A percentile compares a stretch with the other conserved stretches of the same genome.
These are phyloP conservation scores for Canariomyces notabilis DNA, from an alignment of 2,329 filamentous ascomycete species.

Conservation along the genomic window DNA sequence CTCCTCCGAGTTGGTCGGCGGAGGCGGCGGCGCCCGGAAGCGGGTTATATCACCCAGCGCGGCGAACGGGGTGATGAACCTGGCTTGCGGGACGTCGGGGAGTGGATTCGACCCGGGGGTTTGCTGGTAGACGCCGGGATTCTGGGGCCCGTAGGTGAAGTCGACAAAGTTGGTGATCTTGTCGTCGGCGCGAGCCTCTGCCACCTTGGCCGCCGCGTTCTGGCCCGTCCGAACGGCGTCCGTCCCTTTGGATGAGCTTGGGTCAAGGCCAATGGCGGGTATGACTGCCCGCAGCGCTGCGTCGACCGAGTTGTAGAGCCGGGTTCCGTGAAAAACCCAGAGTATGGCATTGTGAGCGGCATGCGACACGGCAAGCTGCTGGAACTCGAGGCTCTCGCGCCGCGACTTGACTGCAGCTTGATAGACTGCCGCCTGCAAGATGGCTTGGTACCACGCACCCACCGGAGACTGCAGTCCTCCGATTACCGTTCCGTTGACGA, in stretches of 20 bases:
- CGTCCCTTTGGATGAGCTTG: constrained; percentile 15
- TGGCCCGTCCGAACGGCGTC: constrained; percentile 15
- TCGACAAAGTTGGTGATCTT: constrained; percentile 21
- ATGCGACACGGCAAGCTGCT: constrained; percentile 23
- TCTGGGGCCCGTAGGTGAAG: constrained; percentile 17
- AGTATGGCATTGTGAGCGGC: constrained; percentile 21
- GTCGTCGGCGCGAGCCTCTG: constrained; percentile 19
- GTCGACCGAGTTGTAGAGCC: constrained; percentile 18
- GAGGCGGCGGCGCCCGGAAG: constrained; percentile 19
- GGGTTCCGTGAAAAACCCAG: constrained; percentile 23
- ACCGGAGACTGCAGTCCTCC: constrained; percentile 21
- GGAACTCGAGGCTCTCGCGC: constrained; percentile 19
- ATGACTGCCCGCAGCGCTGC: constrained; percentile 19
- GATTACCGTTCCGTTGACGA: constrained; percentile 22
- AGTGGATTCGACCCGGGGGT: constrained; percentile 15
- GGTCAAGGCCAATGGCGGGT: constrained; percentile 20
- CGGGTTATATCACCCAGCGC: constrained; percentile 17
- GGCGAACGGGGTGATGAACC: constrained; percentile 17
- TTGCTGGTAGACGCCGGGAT: constrained; percentile 18
- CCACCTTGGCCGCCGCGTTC: constrained; percentile 17
- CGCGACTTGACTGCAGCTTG: constrained; percentile 21
- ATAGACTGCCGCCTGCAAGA: constrained; percentile 20
- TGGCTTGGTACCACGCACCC: constrained; percentile 16
- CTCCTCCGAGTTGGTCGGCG: constrained; percentile 9
- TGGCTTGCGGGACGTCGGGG: constrained; percentile 19